Evolutionary conservation across 371 early-diverging fungal genomes (phyloP), one percentile per base, ranked within the genome.

Genomic region (Circinella umbellata): DNA sequence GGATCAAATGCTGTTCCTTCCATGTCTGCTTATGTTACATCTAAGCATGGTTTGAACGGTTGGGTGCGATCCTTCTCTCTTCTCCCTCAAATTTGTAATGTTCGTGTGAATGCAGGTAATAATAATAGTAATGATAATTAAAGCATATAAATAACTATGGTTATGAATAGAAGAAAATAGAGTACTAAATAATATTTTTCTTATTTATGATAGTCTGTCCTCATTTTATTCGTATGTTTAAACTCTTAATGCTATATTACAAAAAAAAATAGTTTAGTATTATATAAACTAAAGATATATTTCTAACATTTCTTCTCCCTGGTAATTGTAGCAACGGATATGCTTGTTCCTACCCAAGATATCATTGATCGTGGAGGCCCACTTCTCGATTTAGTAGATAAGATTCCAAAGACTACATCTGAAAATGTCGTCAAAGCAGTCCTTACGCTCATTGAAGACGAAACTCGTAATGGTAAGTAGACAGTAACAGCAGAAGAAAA

Each of bases 381-480:
- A 7, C 7, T 57, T 57, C 18, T 62, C 0, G 57, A 66, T 4
- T 46, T 79, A 2, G 46, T 76, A 3, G 61, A 47, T 10, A 35
- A 61, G 1, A 42, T 68, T 1, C 76, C 78, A 15, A 70, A 71
- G 27, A 80, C 83, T 9, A 72, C 81, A 4, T 80, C 87, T n/a
- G 74, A 72, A 8, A 72, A 72, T 15, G 88, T 88, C 8, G 80
- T 86, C 36, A 87, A 89, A 7, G 89, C 85, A 4, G 80, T 86
- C 46, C 74, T 88, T 63, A 63, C 66, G 18, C 77, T 81, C n/a
- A 81, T 88, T 64, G 79, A 80, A 61, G 86, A 88, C 66, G 79
- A 84, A 39, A 68, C 69, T 3, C 73, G 81, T 34, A 73, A 77
- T 4, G 83, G 89, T 76, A 71, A 20, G 36, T 38, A 38, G 70